Evolutionary conservation across 305 asterid species (phyloP), one percentile per base, ranked within the genome.

Genomic region (Fraxinus baroniana): DNA sequence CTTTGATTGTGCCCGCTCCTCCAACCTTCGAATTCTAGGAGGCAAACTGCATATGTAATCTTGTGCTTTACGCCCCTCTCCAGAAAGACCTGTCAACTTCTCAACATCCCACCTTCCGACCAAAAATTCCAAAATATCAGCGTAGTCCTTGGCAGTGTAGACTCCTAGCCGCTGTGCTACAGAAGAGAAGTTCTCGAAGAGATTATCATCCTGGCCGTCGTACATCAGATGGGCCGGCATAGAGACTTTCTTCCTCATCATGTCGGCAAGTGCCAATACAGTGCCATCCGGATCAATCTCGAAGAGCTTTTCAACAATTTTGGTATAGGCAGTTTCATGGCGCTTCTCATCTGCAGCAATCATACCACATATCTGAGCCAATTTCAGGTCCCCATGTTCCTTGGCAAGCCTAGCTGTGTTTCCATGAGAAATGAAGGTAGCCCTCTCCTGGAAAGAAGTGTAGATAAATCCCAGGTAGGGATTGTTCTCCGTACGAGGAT

Each of bases 301-400:
- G 12, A 93, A 92, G 73, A 93, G 95, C 93, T 93, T 93, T 84
- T 93, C 97, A 0, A 86, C 80, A 2, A 93, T 93, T 81, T 91
- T 93, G 72, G 95, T 89, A 79, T 93, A 93, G 78, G 95, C 97
- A 3, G 97, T 93, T 81, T 93, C 97, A 28, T 93, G 97, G 80
- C 97, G 93, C 82, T 91, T 93, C 92, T 93, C 95, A 4, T 93
- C 97, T 28, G 97, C 95, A 13, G 97, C 97, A n/a, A 93, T 93
- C 81, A 86, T 89, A 44, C 97, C 97, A 37, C 97, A 93, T 78
- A 93, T 89, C 82, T 91, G 97, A 0, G 97, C 97, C 60, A 93
- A 90, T 73, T 91, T 93, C 78, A 87, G 15, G 89, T 91, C 95
- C 0, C 97, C 97, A 5, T 88, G 90, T 64, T 93, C 91, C 89